These are phyloP conservation scores for Myxozyma monticola DNA, from an alignment of 805 yeast species.

Conservation along the genomic window DNA sequence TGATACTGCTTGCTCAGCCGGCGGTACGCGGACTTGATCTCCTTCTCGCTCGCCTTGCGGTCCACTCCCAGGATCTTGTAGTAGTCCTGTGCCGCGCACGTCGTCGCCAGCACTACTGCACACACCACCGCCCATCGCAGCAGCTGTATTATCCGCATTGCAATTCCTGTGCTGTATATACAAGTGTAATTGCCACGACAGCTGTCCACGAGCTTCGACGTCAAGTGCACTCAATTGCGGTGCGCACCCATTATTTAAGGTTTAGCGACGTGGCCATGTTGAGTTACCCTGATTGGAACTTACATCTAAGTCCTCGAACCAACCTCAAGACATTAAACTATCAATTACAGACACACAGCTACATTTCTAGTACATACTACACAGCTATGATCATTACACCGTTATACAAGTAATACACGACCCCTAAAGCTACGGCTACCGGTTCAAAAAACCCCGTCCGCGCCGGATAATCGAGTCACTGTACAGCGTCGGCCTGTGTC, in stretches of 20 bases:
- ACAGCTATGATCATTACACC: not conserved
- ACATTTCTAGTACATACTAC: not conserved
- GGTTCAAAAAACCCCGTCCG: slow-evolving; percentile 23
- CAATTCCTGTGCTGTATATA: too few species aligned
- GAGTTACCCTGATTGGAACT: not conserved
- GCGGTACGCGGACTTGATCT: slow-evolving; percentile 83
- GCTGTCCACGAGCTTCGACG: too few species aligned
- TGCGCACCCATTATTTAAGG: slow-evolving; percentile 1
- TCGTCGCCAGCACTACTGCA: slow-evolving; percentile 17
- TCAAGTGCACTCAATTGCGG: too few species aligned
- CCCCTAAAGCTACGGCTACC: not conserved
- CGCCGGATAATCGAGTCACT: slow-evolving; percentile 22
- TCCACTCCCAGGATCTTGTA: slow-evolving; percentile 62
- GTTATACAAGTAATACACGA: slow-evolving; percentile 45
- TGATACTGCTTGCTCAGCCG: slow-evolving; percentile 80
- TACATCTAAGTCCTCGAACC: not conserved
- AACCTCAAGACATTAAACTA: too few species aligned
- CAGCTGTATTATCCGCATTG: too few species aligned
- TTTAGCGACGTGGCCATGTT: slow-evolving; percentile 6
- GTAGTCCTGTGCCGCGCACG: slow-evolving; percentile 24
- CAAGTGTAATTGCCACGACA: too few species aligned
- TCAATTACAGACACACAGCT: too few species aligned
- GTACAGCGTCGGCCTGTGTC: too few species aligned
- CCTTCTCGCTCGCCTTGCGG: slow-evolving; percentile 69
- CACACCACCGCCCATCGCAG: slow-evolving; percentile 3